A percentile compares a stretch with the other conserved stretches of the same genome.
These are phyloP conservation scores for Chalciporus sphaerocephalus DNA, from an alignment of 768 basidiomycete species.

Conservation along the genomic window DNA sequence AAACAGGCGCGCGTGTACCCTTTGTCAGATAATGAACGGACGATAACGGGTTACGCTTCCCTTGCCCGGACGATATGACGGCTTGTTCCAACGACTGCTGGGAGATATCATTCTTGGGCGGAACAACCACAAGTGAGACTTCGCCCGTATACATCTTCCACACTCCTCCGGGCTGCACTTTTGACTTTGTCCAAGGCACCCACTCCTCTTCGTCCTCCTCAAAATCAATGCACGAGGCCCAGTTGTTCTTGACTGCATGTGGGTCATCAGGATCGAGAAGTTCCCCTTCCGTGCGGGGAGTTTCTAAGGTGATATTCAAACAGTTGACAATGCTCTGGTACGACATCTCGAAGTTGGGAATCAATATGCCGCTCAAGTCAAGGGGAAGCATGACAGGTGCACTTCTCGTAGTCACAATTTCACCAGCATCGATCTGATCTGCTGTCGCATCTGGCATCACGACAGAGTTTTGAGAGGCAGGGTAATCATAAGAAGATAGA, in stretches of 20 bases:
- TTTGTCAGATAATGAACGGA: constrained; percentile 20
- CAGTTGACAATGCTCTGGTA: constrained; percentile 12
- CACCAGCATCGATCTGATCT: constrained; percentile 2
- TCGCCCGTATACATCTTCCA: not conserved
- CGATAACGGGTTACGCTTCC: not conserved
- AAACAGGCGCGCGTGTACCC: constrained; percentile 14
- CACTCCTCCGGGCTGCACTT: not conserved
- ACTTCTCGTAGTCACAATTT: constrained; percentile 9
- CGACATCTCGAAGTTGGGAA: constrained; percentile 8
- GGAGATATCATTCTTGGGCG: not conserved
- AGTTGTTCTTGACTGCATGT: too few species aligned
- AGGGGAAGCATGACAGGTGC: constrained; percentile 5
- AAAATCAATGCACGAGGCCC: too few species aligned
- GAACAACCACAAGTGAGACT: constrained; percentile 3
- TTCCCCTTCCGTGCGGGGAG: not conserved
- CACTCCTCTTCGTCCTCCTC: constrained; percentile 17
- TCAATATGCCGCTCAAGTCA: constrained; percentile 2
- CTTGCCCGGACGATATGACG: not conserved
- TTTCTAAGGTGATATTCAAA: constrained; percentile 1
- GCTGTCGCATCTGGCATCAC: constrained; percentile 7
- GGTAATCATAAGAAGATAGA: too few species aligned
- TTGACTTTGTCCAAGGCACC: constrained; percentile 15
- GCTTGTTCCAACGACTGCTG: constrained; percentile 1
- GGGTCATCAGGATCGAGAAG: constrained; percentile 7
- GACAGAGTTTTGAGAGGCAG: too few species aligned